Percentiles rank a stretch among this genome's conserved stretches.
These are phyloP conservation scores for Fragaria vesca DNA, from an alignment of 306 rosid species.

Conservation along the genomic window DNA sequence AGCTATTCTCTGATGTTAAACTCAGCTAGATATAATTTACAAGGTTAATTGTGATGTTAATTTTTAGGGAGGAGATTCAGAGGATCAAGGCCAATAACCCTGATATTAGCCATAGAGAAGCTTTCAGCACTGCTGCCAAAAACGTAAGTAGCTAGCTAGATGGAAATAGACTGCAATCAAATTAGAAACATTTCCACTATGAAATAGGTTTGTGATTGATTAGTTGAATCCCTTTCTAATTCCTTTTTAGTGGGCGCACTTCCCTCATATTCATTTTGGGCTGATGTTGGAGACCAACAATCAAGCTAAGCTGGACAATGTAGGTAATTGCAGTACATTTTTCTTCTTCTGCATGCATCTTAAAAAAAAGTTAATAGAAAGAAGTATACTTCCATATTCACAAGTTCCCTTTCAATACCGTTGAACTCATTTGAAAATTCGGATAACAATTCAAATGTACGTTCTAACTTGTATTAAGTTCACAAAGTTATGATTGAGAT, in stretches of 20 bases:
- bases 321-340: slow-evolving; percentile 32
- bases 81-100: slow-evolving; percentile 98
- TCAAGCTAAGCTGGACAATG: slow-evolving; percentile 79
- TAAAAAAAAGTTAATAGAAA: background rate
- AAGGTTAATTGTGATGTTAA: background rate
- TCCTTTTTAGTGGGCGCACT: slow-evolving; percentile 85
- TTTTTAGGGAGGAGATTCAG: slow-evolving; percentile 88
- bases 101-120: slow-evolving; percentile 94
- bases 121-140: slow-evolving; percentile 97
- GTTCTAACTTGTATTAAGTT: background rate
- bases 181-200: background rate
- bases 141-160: slow-evolving; percentile 42
- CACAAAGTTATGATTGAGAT: background rate
- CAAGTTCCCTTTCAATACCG: background rate
- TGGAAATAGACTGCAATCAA: background rate
- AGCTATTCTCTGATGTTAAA: background rate
- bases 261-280: slow-evolving; percentile 97
- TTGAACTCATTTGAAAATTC: background rate
- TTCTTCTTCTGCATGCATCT: background rate
- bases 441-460: background rate
- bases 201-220: background rate
- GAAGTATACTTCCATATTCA: background rate
- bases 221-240: background rate
- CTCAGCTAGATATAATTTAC: background rate
- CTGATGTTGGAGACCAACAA: slow-evolving; percentile 85